A percentile compares a stretch with the other conserved stretches of the same genome.
These are phyloP conservation scores for Penicillium aurantiogriseum DNA, from an alignment of 2,329 filamentous ascomycete genomes.

Conservation along the genomic window DNA sequence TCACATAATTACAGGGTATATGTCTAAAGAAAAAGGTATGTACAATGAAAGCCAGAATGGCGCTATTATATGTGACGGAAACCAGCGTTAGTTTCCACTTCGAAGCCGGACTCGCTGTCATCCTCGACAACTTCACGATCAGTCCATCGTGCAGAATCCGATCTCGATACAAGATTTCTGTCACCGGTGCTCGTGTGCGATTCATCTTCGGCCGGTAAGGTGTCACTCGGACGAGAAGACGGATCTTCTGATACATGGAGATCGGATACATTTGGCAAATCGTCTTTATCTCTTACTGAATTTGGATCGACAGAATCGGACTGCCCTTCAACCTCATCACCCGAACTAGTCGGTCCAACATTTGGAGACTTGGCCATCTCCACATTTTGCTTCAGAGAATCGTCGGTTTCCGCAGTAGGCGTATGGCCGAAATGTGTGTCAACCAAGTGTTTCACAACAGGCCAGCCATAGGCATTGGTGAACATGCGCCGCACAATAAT, in stretches of 20 bases:
- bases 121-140: constrained; percentile 61
- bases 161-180: constrained; percentile 21
- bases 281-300: not conserved
- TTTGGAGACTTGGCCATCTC: constrained; percentile 67
- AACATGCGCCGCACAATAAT: constrained; percentile 96
- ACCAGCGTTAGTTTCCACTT: constrained; percentile 21
- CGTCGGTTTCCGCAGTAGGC: constrained; percentile 61
- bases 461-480: constrained; percentile 96
- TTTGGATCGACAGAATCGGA: constrained; percentile 18
- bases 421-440: constrained; percentile 90
- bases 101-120: constrained; percentile 40
- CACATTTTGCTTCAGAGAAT: constrained; percentile 63
- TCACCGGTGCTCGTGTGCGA: constrained; percentile 12
- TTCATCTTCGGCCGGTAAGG: constrained; percentile 9
- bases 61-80: constrained; percentile 13
- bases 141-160: constrained; percentile 64
- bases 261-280: constrained; percentile 1
- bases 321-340: constrained; percentile 60
- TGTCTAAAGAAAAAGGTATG: constrained; percentile 10
- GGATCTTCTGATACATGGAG: not conserved
- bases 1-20: constrained; percentile 14
- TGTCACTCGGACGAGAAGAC: not conserved
- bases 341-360: constrained; percentile 59
- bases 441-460: constrained; percentile 89
- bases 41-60: constrained; percentile 6